Base-by-base conservation (phyloP, 306 rosid species). In the Vigna radiata region DNA sequence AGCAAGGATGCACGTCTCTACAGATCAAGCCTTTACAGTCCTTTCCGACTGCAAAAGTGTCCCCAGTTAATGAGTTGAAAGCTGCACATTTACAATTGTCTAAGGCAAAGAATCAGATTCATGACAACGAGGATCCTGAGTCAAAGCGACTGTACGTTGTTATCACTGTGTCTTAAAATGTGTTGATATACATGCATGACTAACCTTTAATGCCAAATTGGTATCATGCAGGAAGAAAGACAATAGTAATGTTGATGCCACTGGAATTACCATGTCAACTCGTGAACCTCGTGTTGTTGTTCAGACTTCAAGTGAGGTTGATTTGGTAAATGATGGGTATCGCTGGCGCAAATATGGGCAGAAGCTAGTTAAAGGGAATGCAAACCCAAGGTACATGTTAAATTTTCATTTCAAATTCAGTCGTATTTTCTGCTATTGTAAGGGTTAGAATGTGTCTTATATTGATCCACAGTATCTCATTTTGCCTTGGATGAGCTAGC, bases 291-390 rank as follows among this genome's bases (percentile, higher is more conserved):
- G 91, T 67, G 21, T 77, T 70, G 91, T 94, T 62, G 91, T 91
- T 87, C 90, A 86, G 75, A 89, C 91, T 72, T 69, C 55, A 63
- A 91, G 97, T 77, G 95, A 89, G 88, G 89, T 88, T 82, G 98
- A 90, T 86, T 72, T 87, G 70, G 90, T 94, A 65, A 86, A 85
- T 77, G 98, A 94, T 67, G 98, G 98, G 72, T 87, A 86, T 82
- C 91, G 96, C 73, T 94, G 98, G 98, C 94, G 97, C 70, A 94
- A 94, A 86, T 94, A 94, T 18, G 98, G 98, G 78, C 98, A 92
- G 85, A 94, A 94, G 78, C 70, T 89, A 49, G 96, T 91, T 33
- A 94, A 91, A 82, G 96, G 97, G 79, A 94, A 89, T 83, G 72
- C 89, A 77, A 86, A 94, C 77, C 98, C 94, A 43, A 89, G 97